phyloP scores from a whole-genome alignment of 352 stramenopile species.

The Globisporangium sylvaticum region DNA sequence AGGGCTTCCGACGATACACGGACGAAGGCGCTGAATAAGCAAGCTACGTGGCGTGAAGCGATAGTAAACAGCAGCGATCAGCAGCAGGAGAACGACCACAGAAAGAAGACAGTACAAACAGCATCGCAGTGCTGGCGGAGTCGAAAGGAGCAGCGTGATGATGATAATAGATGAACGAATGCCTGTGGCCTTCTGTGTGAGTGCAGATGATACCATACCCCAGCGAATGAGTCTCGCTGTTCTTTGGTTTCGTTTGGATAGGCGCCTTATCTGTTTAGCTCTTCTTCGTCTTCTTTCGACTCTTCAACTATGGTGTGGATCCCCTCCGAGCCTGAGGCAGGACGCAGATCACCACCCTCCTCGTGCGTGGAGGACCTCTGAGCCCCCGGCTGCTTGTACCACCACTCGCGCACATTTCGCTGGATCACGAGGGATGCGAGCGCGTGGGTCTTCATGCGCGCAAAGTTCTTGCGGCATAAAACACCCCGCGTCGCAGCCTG shows the following conservation, averaged over 20 bases:
- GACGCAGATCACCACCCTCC: background rate
- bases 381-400: slow-evolving; percentile 51
- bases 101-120: slow-evolving; percentile 16
- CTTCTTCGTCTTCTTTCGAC: slow-evolving; percentile 2
- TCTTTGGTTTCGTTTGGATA: background rate
- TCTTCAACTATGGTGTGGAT: slow-evolving; percentile 6
- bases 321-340: background rate
- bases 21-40: slow-evolving; percentile 46
- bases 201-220: background rate
- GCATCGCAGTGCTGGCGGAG: background rate
- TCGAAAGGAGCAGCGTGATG: background rate
- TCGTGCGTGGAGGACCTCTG: background rate
- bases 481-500: slow-evolving; percentile 80
- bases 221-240: background rate
- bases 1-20: slow-evolving; percentile 81
- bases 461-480: slow-evolving; percentile 84
- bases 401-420: slow-evolving; percentile 82
- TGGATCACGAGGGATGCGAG: slow-evolving; percentile 84
- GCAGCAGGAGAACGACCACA: slow-evolving; percentile 2
- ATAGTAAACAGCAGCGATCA: slow-evolving; percentile 19
- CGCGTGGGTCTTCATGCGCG: slow-evolving; percentile 80
- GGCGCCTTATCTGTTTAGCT: background rate
- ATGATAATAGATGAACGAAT: slow-evolving; percentile 10
- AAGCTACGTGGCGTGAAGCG: background rate
- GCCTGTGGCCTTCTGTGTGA: background rate